phyloP scores from a whole-genome alignment of 1,284 basidiomycete species.

The Sphaerobolus stellatus region DNA sequence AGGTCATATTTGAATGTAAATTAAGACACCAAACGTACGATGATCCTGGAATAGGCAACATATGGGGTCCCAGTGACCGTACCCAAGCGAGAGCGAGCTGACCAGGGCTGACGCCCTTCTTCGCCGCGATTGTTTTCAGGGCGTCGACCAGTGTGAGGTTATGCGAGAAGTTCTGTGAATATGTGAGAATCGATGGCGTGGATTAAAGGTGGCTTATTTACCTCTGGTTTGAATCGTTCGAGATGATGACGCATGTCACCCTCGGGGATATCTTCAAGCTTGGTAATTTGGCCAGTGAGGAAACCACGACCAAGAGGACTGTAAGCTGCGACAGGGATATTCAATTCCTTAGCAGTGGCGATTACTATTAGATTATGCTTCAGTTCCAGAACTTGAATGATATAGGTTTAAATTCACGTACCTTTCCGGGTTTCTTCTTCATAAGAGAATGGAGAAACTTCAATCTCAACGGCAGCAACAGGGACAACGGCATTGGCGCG shows the following conservation, averaged over 20 bases:
- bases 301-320: conserved; percentile 61
- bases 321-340: conserved; percentile 55
- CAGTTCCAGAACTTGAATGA: conserved; percentile 20
- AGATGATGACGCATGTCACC: conserved; percentile 37
- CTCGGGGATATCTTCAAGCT: conserved; percentile 44
- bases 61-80: conserved; percentile 42
- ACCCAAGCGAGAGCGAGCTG: conserved; percentile 69
- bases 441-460: conserved; percentile 51
- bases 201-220: no score
- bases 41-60: conserved; percentile 57
- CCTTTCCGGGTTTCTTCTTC: conserved; percentile 43
- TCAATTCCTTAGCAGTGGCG: conserved; percentile 40
- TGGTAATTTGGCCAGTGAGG: conserved; percentile 51
- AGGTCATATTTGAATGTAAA: no score
- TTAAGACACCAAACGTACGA: no score
- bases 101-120: conserved; percentile 50
- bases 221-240: conserved; percentile 37
- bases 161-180: conserved; percentile 42
- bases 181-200: background rate
- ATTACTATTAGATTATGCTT: conserved; percentile 39
- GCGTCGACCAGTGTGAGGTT: conserved; percentile 56
- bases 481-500: conserved; percentile 43
- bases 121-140: conserved; percentile 44
- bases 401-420: no score
- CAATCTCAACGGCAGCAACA: conserved; percentile 52